These are phyloP conservation scores for Spergularia azorica DNA, from an alignment of 179 eudicot species.

Conservation along the genomic window DNA sequence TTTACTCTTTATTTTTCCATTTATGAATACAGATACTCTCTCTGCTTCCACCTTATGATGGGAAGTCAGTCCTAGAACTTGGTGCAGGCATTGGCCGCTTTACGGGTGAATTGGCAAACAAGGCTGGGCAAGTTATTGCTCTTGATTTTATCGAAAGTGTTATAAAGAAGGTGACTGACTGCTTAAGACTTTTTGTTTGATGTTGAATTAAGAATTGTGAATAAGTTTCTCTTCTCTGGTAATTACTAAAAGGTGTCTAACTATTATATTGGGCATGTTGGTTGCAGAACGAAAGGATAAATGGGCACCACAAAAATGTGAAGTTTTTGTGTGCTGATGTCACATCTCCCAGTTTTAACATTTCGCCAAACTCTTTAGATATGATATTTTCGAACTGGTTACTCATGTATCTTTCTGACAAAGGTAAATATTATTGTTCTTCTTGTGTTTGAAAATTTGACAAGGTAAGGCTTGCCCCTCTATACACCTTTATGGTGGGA, in stretches of 20 bases:
- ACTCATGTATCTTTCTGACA: constrained; percentile 91
- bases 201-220: neutral
- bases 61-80: constrained; percentile 82
- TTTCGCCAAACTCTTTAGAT: constrained; percentile 74
- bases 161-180: constrained; percentile 68
- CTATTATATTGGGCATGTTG: neutral
- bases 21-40: constrained; percentile 57
- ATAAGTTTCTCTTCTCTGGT: neutral
- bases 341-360: constrained; percentile 68
- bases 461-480: too few species aligned
- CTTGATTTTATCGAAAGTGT: constrained; percentile 86
- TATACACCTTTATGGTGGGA: too few species aligned
- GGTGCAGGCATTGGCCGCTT: constrained; percentile 99
- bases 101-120: constrained; percentile 84
- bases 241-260: neutral
- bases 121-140: constrained; percentile 76
- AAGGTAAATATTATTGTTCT: constrained; percentile 37
- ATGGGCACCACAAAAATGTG: constrained; percentile 78
- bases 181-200: neutral
- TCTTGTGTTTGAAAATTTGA: neutral
- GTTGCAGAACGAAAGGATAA: constrained; percentile 79
- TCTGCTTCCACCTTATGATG: constrained; percentile 82
- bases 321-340: constrained; percentile 97
- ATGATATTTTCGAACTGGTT: constrained; percentile 93
- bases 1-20: neutral